Percentiles rank a stretch among this genome's conserved stretches.
phyloP scores from a whole-genome alignment of 768 basidiomycete genomes.

The Mycena latifolia region DNA sequence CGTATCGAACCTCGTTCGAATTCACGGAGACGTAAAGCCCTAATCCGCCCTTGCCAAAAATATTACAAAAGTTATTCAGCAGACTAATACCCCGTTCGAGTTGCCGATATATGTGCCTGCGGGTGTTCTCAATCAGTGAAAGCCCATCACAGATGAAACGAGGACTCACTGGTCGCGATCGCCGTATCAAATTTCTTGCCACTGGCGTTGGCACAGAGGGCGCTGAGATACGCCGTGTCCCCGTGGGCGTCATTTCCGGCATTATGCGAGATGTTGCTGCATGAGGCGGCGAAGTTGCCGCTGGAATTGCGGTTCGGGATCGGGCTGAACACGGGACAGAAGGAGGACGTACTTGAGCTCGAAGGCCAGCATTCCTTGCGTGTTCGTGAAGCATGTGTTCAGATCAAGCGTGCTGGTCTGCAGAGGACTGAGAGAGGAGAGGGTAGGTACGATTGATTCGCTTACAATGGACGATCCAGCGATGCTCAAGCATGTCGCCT shows the following conservation, averaged over 20 bases:
- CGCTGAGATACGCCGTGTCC: slow-evolving; percentile 23
- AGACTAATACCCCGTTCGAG: slow-evolving; percentile 19
- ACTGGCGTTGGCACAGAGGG: slow-evolving; percentile 13
- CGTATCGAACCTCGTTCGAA: too few species aligned
- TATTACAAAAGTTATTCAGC: slow-evolving; percentile 9
- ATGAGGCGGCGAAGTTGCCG: slow-evolving; percentile 23
- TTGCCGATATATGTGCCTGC: slow-evolving; percentile 21
- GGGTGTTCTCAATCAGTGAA: not conserved
- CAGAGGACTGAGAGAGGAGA: not conserved
- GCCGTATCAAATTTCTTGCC: slow-evolving; percentile 26
- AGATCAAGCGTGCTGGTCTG: slow-evolving; percentile 22
- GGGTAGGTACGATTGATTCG: not conserved
- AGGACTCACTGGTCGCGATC: slow-evolving; percentile 26
- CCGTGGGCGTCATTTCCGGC: slow-evolving; percentile 17
- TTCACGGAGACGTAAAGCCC: too few species aligned
- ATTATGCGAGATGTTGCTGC: slow-evolving; percentile 23
- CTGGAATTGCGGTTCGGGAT: slow-evolving; percentile 8
- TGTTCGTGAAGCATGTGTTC: slow-evolving; percentile 27
- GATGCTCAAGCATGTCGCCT: slow-evolving; percentile 17
- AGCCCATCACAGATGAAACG: not conserved
- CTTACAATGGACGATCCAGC: slow-evolving; percentile 14
- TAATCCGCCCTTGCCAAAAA: too few species aligned
- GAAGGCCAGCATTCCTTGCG: slow-evolving; percentile 21
- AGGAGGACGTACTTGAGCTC: slow-evolving; percentile 15
- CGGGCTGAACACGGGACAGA: not conserved